These are phyloP conservation scores for Phialophora verrucosa DNA, from an alignment of 2,329 filamentous ascomycete genomes.

Conservation along the genomic window DNA sequence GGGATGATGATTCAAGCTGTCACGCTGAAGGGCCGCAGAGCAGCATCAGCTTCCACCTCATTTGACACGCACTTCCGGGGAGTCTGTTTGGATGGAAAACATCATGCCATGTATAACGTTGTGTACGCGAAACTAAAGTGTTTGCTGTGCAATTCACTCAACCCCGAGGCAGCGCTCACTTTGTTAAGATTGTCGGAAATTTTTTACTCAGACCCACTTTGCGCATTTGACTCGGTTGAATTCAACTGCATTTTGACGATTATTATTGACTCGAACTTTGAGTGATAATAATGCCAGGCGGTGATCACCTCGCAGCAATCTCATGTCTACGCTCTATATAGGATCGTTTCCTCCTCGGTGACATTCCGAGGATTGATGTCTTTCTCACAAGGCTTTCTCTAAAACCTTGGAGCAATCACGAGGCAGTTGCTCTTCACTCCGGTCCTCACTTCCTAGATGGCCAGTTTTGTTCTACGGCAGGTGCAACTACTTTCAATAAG, in stretches of 20 bases:
- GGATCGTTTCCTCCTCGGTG: not conserved
- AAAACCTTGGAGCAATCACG: not conserved
- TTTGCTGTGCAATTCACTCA: not conserved
- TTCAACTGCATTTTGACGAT: not conserved
- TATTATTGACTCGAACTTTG: not conserved
- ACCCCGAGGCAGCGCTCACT: not conserved
- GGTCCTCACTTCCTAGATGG: not conserved
- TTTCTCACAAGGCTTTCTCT: not conserved
- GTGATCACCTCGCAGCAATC: not conserved
- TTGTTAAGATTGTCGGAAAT: not conserved
- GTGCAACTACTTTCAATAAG: slow-evolving; percentile 8
- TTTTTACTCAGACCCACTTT: not conserved
- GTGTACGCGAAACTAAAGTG: not conserved
- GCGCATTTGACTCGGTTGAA: not conserved
- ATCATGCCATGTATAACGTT: not conserved
- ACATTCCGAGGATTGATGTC: not conserved
- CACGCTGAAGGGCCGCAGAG: not conserved
- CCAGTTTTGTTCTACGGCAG: slow-evolving; percentile 3
- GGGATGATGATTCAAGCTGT: not conserved
- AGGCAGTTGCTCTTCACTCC: not conserved
- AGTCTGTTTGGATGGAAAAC: not conserved
- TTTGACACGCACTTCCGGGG: not conserved
- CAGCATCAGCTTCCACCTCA: not conserved
- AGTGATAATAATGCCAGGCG: not conserved
- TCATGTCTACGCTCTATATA: not conserved